Evolutionary conservation across 805 yeast species (phyloP), one percentile per base, ranked within the genome.

Genomic region (Peterozyma xylosa): DNA sequence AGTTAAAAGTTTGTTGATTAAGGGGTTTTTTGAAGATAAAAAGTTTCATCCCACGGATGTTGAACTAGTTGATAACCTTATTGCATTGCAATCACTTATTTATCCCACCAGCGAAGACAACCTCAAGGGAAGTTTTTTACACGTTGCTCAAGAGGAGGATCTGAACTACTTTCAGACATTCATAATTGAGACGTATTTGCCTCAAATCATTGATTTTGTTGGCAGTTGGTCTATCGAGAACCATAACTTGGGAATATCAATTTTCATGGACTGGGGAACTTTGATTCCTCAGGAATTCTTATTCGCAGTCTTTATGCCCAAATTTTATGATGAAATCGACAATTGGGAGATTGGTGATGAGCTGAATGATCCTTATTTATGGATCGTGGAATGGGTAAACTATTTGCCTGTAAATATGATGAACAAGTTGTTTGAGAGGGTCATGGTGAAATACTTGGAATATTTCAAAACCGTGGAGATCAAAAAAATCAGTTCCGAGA

Each of bases 211-310:
- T 0, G 54, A 54, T 11, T 54, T 71, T 11, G 39, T 41, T 10
- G 40, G 52, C 9, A 50, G 56, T 6, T 74, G 79, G 78, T 49
- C 63, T 9, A 53, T 63, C 4, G 41, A 51, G 14, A 62, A 65
- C 35, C 71, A 77, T 1, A 62, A 65, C 38, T 42, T 67, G 11
- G 69, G 67, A 1, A 55, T 73, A 6, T 53, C 64, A 0, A 44
- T 71, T 2, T 41, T 74, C 0, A 57, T 71, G 15, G 67, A 65
- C 16, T 71, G 76, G 80, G 58, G 55, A 18, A 56, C 53, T 1
- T 46, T 71, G 2, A 42, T 74, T 2, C 66, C 72, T 2, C 39
- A 39, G 0, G 42, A 48, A 3, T 50, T 60, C 1, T 50, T 63
- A 11, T 51, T 59, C 3, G 53, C 54, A 37, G 42, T 75, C 11